These are phyloP conservation scores for Trichoderma asperellum DNA, from an alignment of 2,329 filamentous ascomycete species.

Conservation along the genomic window DNA sequence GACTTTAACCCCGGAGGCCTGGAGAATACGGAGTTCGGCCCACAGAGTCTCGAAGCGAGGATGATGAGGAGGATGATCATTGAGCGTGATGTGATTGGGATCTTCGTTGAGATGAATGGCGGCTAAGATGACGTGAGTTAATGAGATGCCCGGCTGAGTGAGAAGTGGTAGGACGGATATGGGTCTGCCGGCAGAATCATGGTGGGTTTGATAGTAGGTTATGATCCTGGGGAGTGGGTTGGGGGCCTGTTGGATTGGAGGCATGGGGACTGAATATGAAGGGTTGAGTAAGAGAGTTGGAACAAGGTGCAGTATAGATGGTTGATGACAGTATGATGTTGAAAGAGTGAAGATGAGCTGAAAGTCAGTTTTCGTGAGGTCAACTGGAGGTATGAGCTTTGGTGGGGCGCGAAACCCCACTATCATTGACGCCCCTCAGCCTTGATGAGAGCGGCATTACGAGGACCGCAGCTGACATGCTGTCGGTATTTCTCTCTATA, in stretches of 20 bases:
- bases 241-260: slow-evolving; percentile 38
- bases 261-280: slow-evolving; percentile 34
- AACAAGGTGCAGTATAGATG: not conserved
- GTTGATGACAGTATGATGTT: not conserved
- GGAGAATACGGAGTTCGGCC: slow-evolving; percentile 74
- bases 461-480: not conserved
- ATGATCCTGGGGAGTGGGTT: slow-evolving; percentile 52
- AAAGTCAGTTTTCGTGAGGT: not conserved
- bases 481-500: not conserved
- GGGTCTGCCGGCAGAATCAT: slow-evolving; percentile 48
- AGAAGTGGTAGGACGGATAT: slow-evolving; percentile 60
- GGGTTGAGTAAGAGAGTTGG: not conserved
- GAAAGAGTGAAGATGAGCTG: not conserved
- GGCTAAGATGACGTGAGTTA: slow-evolving; percentile 83
- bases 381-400: not conserved
- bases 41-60: slow-evolving; percentile 73
- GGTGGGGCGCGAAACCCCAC: slow-evolving; percentile 24
- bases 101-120: slow-evolving; percentile 80
- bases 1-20: slow-evolving; percentile 75
- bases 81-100: slow-evolving; percentile 72
- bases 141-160: slow-evolving; percentile 50
- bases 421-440: slow-evolving; percentile 8
- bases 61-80: slow-evolving; percentile 74
- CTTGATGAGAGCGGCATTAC: not conserved
- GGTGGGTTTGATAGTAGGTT: slow-evolving; percentile 60